Evolutionary conservation across 2,329 filamentous ascomycete species (phyloP).

Genomic region (Parastagonospora avenae): DNA sequence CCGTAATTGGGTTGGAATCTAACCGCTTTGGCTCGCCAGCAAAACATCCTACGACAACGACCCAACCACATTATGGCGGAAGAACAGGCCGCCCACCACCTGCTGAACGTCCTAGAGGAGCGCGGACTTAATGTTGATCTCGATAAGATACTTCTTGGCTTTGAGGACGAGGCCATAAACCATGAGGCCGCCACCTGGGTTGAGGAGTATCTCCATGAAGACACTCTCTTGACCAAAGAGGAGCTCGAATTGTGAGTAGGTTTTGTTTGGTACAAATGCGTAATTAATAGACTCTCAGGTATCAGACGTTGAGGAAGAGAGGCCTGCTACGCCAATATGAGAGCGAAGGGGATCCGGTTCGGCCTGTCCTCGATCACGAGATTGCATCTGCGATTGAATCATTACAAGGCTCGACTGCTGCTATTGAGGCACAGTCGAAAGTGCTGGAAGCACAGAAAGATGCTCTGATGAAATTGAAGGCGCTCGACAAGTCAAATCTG

Average conservation of each 20-base stretch:
- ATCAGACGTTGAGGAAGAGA: slow-evolving; percentile 40
- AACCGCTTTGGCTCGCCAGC: slow-evolving; percentile 30
- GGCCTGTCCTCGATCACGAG: slow-evolving; percentile 64
- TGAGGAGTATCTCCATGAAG: slow-evolving; percentile 52
- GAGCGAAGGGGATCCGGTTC: slow-evolving; percentile 36
- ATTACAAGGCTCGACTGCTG: slow-evolving; percentile 67
- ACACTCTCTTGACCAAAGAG: slow-evolving; percentile 55
- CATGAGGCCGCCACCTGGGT: slow-evolving; percentile 52
- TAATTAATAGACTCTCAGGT: slow-evolving; percentile 24
- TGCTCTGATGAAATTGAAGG: slow-evolving; percentile 61
- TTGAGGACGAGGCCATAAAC: slow-evolving; percentile 50
- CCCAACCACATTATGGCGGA: slow-evolving; percentile 31
- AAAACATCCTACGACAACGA: slow-evolving; percentile 22
- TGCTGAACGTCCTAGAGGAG: slow-evolving; percentile 53
- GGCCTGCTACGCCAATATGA: slow-evolving; percentile 39
- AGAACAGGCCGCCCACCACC: slow-evolving; percentile 46
- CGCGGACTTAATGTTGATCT: slow-evolving; percentile 50
- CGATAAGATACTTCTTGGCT: slow-evolving; percentile 56
- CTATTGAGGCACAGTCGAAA: slow-evolving; percentile 68
- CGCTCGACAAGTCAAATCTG: slow-evolving; percentile 51
- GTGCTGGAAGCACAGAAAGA: slow-evolving; percentile 66
- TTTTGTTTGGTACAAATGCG: neutral
- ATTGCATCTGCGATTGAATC: slow-evolving; percentile 66
- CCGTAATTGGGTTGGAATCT: slow-evolving; percentile 23
- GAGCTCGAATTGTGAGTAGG: slow-evolving; percentile 53